These are phyloP conservation scores for Coccomyxa subellipsoidea DNA, from an alignment of 163 green algal species.

Conservation along the genomic window DNA sequence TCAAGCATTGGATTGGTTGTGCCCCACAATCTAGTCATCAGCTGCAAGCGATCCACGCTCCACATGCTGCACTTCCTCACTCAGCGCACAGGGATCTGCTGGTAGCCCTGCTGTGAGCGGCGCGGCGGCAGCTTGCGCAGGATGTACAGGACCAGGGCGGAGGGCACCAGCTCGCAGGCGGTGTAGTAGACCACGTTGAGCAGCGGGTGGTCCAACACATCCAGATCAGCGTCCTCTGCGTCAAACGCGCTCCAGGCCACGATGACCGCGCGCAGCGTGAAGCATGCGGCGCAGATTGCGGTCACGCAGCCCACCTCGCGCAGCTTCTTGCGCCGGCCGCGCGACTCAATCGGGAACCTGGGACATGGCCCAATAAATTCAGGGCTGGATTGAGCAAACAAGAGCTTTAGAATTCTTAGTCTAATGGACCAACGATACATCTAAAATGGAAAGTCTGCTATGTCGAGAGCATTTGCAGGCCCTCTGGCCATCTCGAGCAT, in stretches of 20 bases:
- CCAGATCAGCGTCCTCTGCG: constrained; percentile 72
- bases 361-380: background rate
- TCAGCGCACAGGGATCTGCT: constrained; percentile 38
- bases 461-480: no score
- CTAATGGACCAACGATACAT: no score
- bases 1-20: no score
- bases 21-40: background rate
- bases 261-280: constrained; percentile 68
- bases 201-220: constrained; percentile 85
- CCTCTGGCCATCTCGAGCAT: no score
- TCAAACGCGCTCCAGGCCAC: constrained; percentile 76
- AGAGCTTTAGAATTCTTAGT: no score
- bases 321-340: constrained; percentile 95
- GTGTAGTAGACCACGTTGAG: constrained; percentile 89
- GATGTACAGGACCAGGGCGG: constrained; percentile 92
- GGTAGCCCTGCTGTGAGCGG: constrained; percentile 45
- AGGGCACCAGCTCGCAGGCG: constrained; percentile 84
- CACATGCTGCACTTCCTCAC: background rate
- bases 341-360: constrained; percentile 93
- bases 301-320: constrained; percentile 93
- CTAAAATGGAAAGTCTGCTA: no score
- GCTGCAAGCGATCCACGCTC: background rate
- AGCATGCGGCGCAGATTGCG: constrained; percentile 89
- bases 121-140: constrained; percentile 94
- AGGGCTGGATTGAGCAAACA: background rate